Base-by-base conservation (phyloP, 2,329 filamentous ascomycete genomes). In the Ceratocystiopsis minuta region DNA sequence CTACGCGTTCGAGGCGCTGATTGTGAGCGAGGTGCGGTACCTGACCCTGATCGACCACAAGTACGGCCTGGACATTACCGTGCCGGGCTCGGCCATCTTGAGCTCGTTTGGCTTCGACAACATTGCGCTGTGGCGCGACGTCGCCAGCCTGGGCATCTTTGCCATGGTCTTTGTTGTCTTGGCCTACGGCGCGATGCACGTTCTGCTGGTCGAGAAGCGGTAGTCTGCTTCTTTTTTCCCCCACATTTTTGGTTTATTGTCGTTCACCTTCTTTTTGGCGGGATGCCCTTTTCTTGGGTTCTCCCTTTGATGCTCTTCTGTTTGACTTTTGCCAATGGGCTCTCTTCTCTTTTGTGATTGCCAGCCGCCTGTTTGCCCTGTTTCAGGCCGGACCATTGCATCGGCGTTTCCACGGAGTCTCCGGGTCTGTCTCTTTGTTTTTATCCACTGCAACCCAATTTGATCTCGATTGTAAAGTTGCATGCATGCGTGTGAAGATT, bases 91-190 rank as follows among this genome's bases (percentile, higher is more conserved):
- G 1, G 84, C 86, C 0, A 98, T 98, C 50, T 63, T 98, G 43
- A 93, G 83, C 59, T 85, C 82, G 0, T 98, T 98, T 58, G 90
- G 90, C 1, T 98, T 98, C 58, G 72, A 94, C 55, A 92, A 87
- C 24, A 67, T 77, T 46, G 85, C 84, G 0, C 68, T 94, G 43
- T 95, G 86, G 87, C 63, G 64, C 37, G 90, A 98, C 58, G 75
- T 90, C 20, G 65, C 80, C 40, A 87, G 84, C 38, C 63, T 98
- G 14, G 85, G 74, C 6, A 66, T 90, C 12, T 92, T 95, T 59
- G 85, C 80, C 1, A 79, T 72, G 0, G 70, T 74, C 0, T 98
- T 96, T 55, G 75, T 96, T 39, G 62, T 95, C 37, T 66, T 96
- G 50, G 88, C 90, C 7, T 98, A 96, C 57, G 66, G 63, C 28